These are phyloP conservation scores for Tolypocladium inflatum DNA, from an alignment of 2,329 filamentous ascomycete species.

Conservation along the genomic window DNA sequence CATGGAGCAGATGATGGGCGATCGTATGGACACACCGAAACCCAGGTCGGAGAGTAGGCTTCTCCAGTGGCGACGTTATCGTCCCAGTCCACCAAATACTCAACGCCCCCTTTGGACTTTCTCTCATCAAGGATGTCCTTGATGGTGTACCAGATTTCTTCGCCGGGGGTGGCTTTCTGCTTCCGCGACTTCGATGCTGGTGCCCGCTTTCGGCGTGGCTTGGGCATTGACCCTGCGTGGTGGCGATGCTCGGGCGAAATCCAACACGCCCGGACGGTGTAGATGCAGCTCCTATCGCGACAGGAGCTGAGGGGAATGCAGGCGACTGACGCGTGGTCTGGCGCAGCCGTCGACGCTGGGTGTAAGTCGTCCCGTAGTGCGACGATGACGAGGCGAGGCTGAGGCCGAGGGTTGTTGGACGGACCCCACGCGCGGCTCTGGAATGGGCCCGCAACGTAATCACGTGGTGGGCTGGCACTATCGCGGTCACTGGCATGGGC, in stretches of 20 bases:
- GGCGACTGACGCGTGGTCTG: constrained; percentile 14
- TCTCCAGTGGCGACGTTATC: constrained; percentile 20
- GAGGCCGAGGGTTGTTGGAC: neutral
- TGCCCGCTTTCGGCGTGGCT: constrained; percentile 13
- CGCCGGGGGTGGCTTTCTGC: constrained; percentile 7
- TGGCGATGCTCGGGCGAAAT: neutral
- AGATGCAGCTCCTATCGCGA: neutral
- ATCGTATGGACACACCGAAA: constrained; percentile 5
- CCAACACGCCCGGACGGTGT: neutral
- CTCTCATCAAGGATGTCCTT: constrained; percentile 25
- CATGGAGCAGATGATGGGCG: constrained; percentile 1
- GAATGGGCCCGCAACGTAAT: neutral
- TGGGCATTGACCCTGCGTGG: constrained; percentile 21
- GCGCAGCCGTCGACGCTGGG: constrained; percentile 18
- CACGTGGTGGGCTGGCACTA: constrained; percentile 7
- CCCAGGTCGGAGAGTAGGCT: constrained; percentile 23
- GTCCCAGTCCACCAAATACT: constrained; percentile 31
- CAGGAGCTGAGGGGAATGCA: constrained; percentile 1
- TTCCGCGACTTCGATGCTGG: constrained; percentile 10
- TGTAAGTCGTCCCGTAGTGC: constrained; percentile 21
- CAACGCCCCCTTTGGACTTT: constrained; percentile 10
- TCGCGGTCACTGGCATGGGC: neutral
- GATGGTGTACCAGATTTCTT: constrained; percentile 22
- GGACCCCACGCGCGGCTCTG: neutral
- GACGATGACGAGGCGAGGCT: constrained; percentile 7